phyloP scores from a whole-genome alignment of 768 basidiomycete species.

The Russula vinacea region DNA sequence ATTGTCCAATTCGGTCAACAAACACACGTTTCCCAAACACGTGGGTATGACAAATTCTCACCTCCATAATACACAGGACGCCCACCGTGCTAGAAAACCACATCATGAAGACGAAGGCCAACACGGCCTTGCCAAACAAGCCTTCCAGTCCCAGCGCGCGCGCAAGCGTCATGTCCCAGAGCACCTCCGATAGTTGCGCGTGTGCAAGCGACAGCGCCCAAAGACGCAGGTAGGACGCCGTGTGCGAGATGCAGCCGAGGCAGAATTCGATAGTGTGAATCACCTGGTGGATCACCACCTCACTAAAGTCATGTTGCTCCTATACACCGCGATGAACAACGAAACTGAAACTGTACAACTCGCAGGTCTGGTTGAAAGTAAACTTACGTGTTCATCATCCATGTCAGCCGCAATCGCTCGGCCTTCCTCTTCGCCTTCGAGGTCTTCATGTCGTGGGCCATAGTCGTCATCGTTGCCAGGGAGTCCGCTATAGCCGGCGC shows the following conservation, averaged over 20 bases:
- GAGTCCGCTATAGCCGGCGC: slow-evolving; percentile 78
- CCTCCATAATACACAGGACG: slow-evolving; percentile 95
- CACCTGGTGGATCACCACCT: slow-evolving; percentile 93
- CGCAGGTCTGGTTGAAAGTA: background rate
- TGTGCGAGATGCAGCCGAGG: slow-evolving; percentile 97
- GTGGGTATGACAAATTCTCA: slow-evolving; percentile 40
- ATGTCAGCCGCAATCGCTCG: slow-evolving; percentile 68
- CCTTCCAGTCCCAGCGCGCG: slow-evolving; percentile 57
- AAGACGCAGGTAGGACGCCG: slow-evolving; percentile 86
- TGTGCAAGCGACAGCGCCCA: slow-evolving; percentile 99
- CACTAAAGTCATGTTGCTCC: slow-evolving; percentile 90
- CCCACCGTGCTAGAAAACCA: slow-evolving; percentile 80
- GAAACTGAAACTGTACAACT: background rate
- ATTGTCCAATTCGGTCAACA: background rate
- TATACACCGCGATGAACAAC: slow-evolving; percentile 32
- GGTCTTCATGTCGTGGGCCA: slow-evolving; percentile 53
- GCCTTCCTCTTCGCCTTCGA: slow-evolving; percentile 80
- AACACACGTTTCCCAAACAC: slow-evolving; percentile 28
- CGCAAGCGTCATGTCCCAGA: slow-evolving; percentile 85
- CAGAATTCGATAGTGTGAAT: slow-evolving; percentile 99
- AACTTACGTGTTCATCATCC: slow-evolving; percentile 73
- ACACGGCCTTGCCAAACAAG: slow-evolving; percentile 49
- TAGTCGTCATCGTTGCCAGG: slow-evolving; percentile 52
- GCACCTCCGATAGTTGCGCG: slow-evolving; percentile 92
- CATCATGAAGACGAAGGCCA: slow-evolving; percentile 52